phyloP scores from a whole-genome alignment of 2,329 filamentous ascomycete genomes.

The Bimuria novae-zelandiae region DNA sequence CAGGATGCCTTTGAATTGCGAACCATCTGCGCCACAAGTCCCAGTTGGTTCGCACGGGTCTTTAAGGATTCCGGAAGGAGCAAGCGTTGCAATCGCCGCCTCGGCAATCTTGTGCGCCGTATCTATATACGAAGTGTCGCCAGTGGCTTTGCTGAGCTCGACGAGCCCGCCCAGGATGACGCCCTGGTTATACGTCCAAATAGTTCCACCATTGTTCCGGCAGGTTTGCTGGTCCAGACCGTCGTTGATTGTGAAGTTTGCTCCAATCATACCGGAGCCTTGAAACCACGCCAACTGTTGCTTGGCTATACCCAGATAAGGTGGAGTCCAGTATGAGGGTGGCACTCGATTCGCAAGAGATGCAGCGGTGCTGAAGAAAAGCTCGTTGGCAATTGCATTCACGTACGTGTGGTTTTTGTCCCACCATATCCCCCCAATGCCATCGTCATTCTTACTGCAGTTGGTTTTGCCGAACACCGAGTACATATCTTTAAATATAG shows the following conservation, averaged over 20 bases:
- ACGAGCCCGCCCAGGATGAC: slow-evolving; percentile 63
- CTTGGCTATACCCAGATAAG: slow-evolving; percentile 53
- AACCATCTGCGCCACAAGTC: slow-evolving; percentile 50
- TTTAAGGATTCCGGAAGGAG: slow-evolving; percentile 46
- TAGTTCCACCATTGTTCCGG: slow-evolving; percentile 19
- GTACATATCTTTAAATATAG: slow-evolving; percentile 54
- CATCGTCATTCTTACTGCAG: slow-evolving; percentile 39
- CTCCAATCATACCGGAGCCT: slow-evolving; percentile 52
- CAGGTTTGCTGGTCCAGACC: slow-evolving; percentile 47
- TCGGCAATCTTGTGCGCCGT: slow-evolving; percentile 45
- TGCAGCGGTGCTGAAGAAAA: slow-evolving; percentile 60
- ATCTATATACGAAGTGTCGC: slow-evolving; percentile 37
- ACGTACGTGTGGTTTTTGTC: slow-evolving; percentile 51
- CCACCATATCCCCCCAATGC: slow-evolving; percentile 55
- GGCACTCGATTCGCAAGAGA: slow-evolving; percentile 57
- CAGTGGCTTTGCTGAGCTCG: slow-evolving; percentile 54
- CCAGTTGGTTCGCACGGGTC: slow-evolving; percentile 47
- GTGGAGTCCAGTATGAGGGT: slow-evolving; percentile 27
- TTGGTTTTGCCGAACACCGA: slow-evolving; percentile 41
- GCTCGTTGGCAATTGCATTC: slow-evolving; percentile 61
- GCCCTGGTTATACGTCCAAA: slow-evolving; percentile 64
- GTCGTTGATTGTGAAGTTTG: slow-evolving; percentile 57
- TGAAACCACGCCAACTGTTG: slow-evolving; percentile 58
- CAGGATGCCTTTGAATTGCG: slow-evolving; percentile 76
- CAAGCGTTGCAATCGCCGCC: slow-evolving; percentile 42